Evolutionary conservation across 179 eudicot genomes (phyloP).

Genomic region (Spergularia azorica): DNA sequence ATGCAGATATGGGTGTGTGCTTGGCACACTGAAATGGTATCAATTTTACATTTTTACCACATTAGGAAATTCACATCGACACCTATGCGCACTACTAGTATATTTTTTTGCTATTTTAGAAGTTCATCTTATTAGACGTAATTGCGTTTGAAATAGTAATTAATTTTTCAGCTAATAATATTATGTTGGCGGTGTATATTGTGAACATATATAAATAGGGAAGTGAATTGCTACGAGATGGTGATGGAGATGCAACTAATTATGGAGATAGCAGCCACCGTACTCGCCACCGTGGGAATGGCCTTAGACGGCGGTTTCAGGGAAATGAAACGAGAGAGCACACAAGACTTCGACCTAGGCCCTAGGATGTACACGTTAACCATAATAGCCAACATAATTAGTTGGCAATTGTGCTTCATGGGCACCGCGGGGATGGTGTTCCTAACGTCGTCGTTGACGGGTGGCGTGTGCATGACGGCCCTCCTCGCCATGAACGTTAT

Average conservation of each 20-base stretch:
- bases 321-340: constrained; percentile 52
- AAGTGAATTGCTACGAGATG: constrained; percentile 65
- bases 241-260: constrained; percentile 87
- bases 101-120: too few relatives aligned
- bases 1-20: too few relatives aligned
- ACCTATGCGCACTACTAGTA: too few relatives aligned
- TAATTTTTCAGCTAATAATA: constrained; percentile 2
- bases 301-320: constrained; percentile 54
- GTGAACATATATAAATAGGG: constrained; percentile 26
- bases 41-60: too few relatives aligned
- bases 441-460: constrained; percentile 66
- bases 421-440: constrained; percentile 96
- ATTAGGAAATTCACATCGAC: too few relatives aligned
- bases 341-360: constrained; percentile 46
- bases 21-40: too few relatives aligned
- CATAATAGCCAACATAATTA: constrained; percentile 37
- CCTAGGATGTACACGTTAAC: constrained; percentile 11
- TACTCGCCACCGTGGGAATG: constrained; percentile 65
- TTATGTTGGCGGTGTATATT: too few relatives aligned
- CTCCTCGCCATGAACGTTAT: constrained; percentile 56
- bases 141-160: too few relatives aligned
- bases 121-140: too few relatives aligned
- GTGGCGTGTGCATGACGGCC: constrained; percentile 77
- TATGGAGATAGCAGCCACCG: constrained; percentile 68
- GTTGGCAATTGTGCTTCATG: constrained; percentile 81